Evolutionary conservation across 441 rosid species (phyloP).

Genomic region (Adansonia rubrostipa): DNA sequence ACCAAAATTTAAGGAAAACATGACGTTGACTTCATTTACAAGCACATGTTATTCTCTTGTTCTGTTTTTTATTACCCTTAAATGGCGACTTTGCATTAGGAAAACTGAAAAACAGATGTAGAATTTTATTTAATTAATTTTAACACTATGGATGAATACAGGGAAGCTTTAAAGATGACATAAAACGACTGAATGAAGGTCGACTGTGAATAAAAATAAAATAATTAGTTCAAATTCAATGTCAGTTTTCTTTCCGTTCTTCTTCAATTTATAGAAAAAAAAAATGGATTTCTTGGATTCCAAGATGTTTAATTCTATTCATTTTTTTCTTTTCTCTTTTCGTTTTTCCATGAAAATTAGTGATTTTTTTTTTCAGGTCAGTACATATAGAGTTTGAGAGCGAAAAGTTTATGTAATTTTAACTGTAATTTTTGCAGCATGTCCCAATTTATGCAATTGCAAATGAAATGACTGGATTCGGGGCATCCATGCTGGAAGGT

Average conservation of each 20-base stretch:
- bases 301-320: not conserved
- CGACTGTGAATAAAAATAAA: too few species aligned
- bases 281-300: too few species aligned
- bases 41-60: not conserved
- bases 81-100: not conserved
- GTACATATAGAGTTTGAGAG: not conserved
- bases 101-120: not conserved
- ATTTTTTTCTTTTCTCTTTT: too few species aligned
- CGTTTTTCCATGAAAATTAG: too few species aligned
- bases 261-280: too few species aligned
- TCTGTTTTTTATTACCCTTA: not conserved
- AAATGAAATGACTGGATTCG: constrained; percentile 88
- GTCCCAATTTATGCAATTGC: constrained; percentile 68
- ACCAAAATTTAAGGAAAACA: not conserved
- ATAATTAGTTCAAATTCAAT: too few species aligned
- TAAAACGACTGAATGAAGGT: too few species aligned
- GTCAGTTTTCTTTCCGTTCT: too few species aligned
- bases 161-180: too few species aligned
- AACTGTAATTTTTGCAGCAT: constrained; percentile 37
- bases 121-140: not conserved
- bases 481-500: constrained; percentile 82
- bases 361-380: not conserved
- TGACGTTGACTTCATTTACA: not conserved
- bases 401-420: not conserved
- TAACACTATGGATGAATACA: not conserved